Evolutionary conservation across 768 basidiomycete species (phyloP).

Genomic region (Strobilomyces dryophilus): DNA sequence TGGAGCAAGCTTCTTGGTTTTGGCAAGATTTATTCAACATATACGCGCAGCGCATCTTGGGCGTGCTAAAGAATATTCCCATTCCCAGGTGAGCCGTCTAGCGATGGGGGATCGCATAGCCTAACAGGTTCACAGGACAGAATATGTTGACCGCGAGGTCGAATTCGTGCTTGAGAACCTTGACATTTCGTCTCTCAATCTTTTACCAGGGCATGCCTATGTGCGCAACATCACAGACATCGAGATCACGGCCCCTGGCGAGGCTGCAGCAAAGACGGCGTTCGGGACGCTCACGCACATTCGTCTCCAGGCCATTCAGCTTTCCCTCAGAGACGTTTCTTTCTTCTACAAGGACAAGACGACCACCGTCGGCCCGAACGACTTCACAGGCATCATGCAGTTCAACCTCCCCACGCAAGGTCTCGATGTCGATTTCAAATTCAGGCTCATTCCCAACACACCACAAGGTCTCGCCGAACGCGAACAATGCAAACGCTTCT

Average conservation of each 20-base stretch:
- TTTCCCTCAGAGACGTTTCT: constrained; percentile 60
- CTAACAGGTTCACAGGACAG: constrained; percentile 43
- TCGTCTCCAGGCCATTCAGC: constrained; percentile 60
- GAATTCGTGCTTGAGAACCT: constrained; percentile 77
- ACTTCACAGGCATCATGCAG: constrained; percentile 59
- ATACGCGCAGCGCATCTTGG: constrained; percentile 59
- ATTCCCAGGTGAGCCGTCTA: constrained; percentile 54
- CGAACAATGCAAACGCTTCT: constrained; percentile 43
- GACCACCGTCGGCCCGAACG: constrained; percentile 47
- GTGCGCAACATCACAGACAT: constrained; percentile 68
- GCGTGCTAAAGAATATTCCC: constrained; percentile 54
- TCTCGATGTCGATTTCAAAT: constrained; percentile 62
- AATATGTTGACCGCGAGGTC: constrained; percentile 62
- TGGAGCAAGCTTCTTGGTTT: constrained; percentile 69
- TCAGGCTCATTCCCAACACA: constrained; percentile 57
- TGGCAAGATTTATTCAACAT: constrained; percentile 82
- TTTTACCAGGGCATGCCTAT: constrained; percentile 67
- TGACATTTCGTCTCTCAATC: constrained; percentile 60
- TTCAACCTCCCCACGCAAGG: constrained; percentile 63
- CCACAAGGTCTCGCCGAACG: constrained; percentile 42
- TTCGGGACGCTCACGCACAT: constrained; percentile 65
- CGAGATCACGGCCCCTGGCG: constrained; percentile 44
- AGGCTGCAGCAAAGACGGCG: constrained; percentile 38
- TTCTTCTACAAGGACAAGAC: constrained; percentile 71
- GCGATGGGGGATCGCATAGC: neutral